phyloP scores from a whole-genome alignment of 2,329 filamentous ascomycete genomes.

The Ophiostoma australiae region DNA sequence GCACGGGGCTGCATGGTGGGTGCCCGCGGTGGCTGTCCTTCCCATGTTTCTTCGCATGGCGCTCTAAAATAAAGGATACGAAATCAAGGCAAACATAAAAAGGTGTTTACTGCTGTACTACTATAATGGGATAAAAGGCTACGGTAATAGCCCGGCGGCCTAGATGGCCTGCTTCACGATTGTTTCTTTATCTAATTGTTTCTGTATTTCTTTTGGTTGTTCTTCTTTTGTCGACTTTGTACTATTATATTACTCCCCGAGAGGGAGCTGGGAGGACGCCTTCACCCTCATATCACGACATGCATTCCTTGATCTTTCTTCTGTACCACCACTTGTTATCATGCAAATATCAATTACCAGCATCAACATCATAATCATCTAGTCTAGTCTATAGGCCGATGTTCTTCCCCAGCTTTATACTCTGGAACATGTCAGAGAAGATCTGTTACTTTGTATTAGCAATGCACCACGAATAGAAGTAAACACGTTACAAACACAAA shows the following conservation, averaged over 20 bases:
- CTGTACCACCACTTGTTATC: background rate
- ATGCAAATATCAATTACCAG: background rate
- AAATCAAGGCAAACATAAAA: background rate
- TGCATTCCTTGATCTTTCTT: background rate
- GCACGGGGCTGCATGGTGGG: background rate
- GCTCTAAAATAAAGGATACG: background rate
- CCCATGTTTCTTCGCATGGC: conserved; percentile 11
- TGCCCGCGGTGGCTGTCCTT: background rate
- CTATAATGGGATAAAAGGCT: background rate
- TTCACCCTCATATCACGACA: background rate
- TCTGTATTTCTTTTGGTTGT: background rate
- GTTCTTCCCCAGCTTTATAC: background rate
- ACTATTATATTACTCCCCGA: background rate
- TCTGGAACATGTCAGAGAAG: background rate
- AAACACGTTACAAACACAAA: background rate
- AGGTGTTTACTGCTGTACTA: background rate
- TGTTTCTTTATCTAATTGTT: background rate
- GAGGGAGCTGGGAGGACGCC: background rate
- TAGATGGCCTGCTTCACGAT: background rate
- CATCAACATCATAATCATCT: background rate
- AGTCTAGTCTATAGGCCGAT: background rate
- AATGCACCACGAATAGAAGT: background rate
- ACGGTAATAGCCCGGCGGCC: background rate
- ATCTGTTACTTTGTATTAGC: background rate
- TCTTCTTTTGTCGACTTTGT: background rate